Percentiles rank a stretch among this genome's conserved stretches.
Conservation (phyloP, 169 alveolate genomes). For the Ichthyophthirius multifiliis region DNA sequence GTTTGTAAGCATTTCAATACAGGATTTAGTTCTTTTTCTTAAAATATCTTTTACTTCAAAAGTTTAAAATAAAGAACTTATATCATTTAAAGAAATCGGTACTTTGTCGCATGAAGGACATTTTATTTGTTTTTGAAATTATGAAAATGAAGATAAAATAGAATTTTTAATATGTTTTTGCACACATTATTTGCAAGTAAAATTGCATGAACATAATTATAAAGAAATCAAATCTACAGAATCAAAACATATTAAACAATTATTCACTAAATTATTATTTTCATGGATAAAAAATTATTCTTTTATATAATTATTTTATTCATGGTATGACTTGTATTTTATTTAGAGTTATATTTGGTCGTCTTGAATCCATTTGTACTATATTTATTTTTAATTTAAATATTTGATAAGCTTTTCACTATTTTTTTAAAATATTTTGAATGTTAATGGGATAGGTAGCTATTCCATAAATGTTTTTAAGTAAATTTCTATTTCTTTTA, state of each 20-base stretch:
- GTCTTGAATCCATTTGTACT: too few species aligned
- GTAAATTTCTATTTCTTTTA: too few species aligned
- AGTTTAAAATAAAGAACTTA: background rate
- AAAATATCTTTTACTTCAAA: background rate
- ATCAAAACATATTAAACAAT: background rate
- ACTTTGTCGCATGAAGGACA: background rate
- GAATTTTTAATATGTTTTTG: background rate
- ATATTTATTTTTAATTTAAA: background rate
- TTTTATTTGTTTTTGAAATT: background rate
- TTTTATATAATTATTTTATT: background rate
- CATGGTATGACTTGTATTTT: background rate
- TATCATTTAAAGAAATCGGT: background rate
- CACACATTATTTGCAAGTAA: background rate
- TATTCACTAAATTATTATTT: background rate
- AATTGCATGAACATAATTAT: background rate
- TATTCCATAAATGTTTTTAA: too few species aligned
- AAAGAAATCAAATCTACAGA: background rate
- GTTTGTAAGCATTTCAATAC: background rate
- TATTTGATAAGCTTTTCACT: background rate
- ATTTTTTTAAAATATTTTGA: background rate
- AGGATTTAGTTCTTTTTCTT: background rate
- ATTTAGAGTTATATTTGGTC: too few species aligned
- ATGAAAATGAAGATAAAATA: background rate
- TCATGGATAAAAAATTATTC: background rate
- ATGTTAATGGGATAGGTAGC: too few species aligned